phyloP scores from a whole-genome alignment of 2,329 filamentous ascomycete species.

The Teratosphaeria destructans region DNA sequence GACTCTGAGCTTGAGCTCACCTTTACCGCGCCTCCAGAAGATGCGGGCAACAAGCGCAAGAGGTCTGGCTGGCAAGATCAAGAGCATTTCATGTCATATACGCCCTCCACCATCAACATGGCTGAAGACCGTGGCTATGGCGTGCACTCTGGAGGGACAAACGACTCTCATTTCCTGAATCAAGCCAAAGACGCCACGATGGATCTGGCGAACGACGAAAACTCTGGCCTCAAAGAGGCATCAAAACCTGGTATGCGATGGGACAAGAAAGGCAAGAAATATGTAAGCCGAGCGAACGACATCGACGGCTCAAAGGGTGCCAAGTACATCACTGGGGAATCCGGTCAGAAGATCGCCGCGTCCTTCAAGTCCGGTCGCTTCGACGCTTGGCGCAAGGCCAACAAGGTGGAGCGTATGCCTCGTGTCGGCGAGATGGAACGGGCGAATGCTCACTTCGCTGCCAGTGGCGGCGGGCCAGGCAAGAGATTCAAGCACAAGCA shows the following conservation, averaged over 20 bases:
- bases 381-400: conserved; percentile 80
- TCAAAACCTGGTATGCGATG: conserved; percentile 67
- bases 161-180: conserved; percentile 64
- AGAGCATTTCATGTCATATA: conserved; percentile 95
- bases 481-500: conserved; percentile 74
- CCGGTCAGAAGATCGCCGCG: conserved; percentile 89
- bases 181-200: conserved; percentile 81
- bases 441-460: conserved; percentile 19
- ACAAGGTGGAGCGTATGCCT: conserved; percentile 69
- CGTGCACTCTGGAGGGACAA: conserved; percentile 64
- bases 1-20: conserved; percentile 46
- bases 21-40: conserved; percentile 29
- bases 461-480: conserved; percentile 27
- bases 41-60: conserved; percentile 14
- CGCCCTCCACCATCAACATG: conserved; percentile 65
- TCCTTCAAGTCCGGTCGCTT: conserved; percentile 89
- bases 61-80: conserved; percentile 60
- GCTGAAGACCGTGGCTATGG: conserved; percentile 90
- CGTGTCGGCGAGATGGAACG: conserved; percentile 72
- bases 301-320: conserved; percentile 70
- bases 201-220: conserved; percentile 87
- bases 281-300: conserved; percentile 84
- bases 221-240: conserved; percentile 68
- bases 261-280: conserved; percentile 96
- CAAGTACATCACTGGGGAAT: conserved; percentile 73